Base-by-base conservation (phyloP, 345 rosid species). In the Syzygium grande region DNA sequence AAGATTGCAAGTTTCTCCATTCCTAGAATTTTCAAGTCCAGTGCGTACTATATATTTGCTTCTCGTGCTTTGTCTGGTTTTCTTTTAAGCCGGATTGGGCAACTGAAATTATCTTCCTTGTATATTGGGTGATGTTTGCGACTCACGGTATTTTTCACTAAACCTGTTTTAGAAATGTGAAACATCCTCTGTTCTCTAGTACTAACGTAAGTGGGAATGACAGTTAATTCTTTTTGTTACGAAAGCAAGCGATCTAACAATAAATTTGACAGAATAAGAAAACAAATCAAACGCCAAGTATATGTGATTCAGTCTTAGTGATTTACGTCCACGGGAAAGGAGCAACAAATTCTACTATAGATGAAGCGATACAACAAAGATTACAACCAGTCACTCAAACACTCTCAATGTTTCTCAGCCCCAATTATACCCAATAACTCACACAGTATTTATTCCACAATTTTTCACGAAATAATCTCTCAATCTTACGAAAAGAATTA, bases 271-370 rank as follows among this genome's bases (percentile, higher is more conserved):
- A 41, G 43, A 41, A 41, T 41, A 41, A 41, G 43, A 41, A 41
- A 41, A 41, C 1, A 5, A 41, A 41, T 41, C 5, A 41, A 1
- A 41, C 1, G 1, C 5, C 43, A 41, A 1, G 1, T 41, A 4
- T 41, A 41, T 4, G 43, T 4, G 6, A n/a, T n/a, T n/a, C n/a
- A n/a, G n/a, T n/a, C n/a, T n/a, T 4, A 41, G 43, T 41, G 43
- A 41, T 41, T 1, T 41, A 41, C 43, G 43, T 41, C 43, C 43
- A 41, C 43, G 5, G 43, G 1, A 2, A 41, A 41, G 43, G 43
- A 41, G 43, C 43, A 41, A 41, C 43, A 6, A 41, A 41, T 41
- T 41, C 6, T 2, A 41, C 43, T 41, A 41, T 41, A 41, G 43
- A 41, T 41, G 5, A 41, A 41, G 43, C 43, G 43, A 41, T 41